Evolutionary conservation across 2,329 filamentous ascomycete genomes (phyloP), one percentile per base, ranked within the genome.

Genomic region (Pseudogymnoascus sp.): DNA sequence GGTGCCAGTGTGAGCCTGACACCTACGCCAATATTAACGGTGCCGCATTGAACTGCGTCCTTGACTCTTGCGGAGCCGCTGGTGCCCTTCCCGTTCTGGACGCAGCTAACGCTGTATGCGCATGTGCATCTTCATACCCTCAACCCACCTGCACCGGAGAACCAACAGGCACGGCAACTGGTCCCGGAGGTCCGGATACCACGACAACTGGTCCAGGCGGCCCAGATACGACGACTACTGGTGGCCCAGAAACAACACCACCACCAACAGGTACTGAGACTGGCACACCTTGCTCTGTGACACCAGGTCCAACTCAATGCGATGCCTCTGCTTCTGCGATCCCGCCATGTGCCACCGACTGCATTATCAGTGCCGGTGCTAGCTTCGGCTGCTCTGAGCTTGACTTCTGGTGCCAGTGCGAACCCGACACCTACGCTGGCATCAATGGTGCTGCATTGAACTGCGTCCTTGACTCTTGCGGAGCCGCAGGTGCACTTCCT

Each of bases 151-250:
- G 47, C 25, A 54, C 47, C 5, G 47, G 47, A 33, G 47, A 25
- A 7, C 47, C 47, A 18, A 54, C 47, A 3, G n/a, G 25, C n/a
- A n/a, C n/a, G n/a, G n/a, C n/a, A 18, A 54, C 47, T 7, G 47
- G 47, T 20, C 5, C 47, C 18, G 47, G 47, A 2, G 47, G 47
- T 8, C 47, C 47, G 8, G 47, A 33, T 2, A 54, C 47, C 2
- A 54, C 47, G n/a, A 54, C 47, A 33, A 54, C 47, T 54, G 43
- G 43, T 7, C 43, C 43, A 16, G 43, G 43, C n/a, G n/a, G n/a
- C n/a, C n/a, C n/a, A n/a, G n/a, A n/a, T n/a, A 54, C 8, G n/a
- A 25, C 2, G 33, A 8, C 2, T 28, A 50, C 43, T 11, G 22
- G 25, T 6, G 43, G 43, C 22, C 43, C 43, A 9, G 22, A 16